Evolutionary conservation across 305 asterid genomes (phyloP), one percentile per base, ranked within the genome.

Genomic region (Nicotiana rustica): DNA sequence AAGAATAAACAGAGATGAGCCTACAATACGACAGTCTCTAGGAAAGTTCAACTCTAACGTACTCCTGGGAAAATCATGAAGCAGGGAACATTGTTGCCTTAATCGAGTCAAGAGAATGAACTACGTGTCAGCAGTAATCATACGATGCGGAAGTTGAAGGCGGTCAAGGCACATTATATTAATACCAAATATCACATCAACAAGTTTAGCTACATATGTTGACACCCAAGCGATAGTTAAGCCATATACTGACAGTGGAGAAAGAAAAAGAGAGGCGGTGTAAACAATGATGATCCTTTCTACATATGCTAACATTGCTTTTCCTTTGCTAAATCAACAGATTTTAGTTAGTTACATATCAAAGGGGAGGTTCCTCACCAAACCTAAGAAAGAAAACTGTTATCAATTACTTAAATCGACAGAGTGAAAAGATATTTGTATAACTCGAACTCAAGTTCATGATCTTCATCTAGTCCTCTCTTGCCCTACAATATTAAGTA

Each of bases 401-500:
- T 21, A 71, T 71, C 36, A 19, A 55, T 73, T 47, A 73, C 62
- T 73, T 0, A 47, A 73, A 41, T 10, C 19, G 17, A 2, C 79
- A 49, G 61, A 47, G 14, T 3, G 17, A 67, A 80, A 80, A 78
- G 76, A 78, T 84, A 81, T 77, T 64, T 70, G 85, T 77, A 83
- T 85, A 78, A 78, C 87, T 86, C 85, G 89, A 89, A 92, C 92
- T 87, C 87, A 82, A 67, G 87, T 85, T 85, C 85, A 84, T 15
- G 92, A 89, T 90, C 95, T 89, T 92, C 97, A 93, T 90, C 95
- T 91, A 90, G 92, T 89, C 97, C 91, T 29, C 84, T 89, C 86
- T 84, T 75, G 88, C 85, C 95, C 97, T 89, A 90, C 91, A 91
- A 89, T 92, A 92, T 49, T 78, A 85, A 62, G 15, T 56, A 14